Percentiles rank a stretch among this genome's conserved stretches.
phyloP scores from a whole-genome alignment of 139 green algal genomes.

The Chlorella sp. region DNA sequence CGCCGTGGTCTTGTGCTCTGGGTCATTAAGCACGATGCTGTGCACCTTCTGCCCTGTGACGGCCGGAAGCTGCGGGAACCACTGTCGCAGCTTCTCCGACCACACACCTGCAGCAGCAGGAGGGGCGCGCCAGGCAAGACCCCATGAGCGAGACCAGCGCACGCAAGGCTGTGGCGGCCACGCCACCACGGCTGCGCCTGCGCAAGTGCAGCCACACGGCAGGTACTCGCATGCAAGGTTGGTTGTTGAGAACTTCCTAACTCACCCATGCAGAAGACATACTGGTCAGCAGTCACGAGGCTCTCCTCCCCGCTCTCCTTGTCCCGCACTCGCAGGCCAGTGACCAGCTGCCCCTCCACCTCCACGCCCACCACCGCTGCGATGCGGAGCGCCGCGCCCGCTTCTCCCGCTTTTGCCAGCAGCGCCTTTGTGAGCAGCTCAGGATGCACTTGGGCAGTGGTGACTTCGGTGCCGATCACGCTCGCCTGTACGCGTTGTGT shows the following conservation, averaged over 20 bases:
- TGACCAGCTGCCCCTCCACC: conserved; percentile 31
- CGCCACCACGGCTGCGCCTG: background rate
- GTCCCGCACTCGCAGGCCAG: conserved; percentile 13
- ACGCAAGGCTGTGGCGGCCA: background rate
- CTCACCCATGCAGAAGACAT: conserved; percentile 75
- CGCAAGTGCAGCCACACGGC: background rate
- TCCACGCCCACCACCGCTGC: conserved; percentile 51
- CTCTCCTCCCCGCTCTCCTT: background rate
- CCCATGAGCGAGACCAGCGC: background rate
- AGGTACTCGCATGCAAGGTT: too few species aligned
- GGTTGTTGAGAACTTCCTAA: too few species aligned
- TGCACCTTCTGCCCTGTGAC: conserved; percentile 72
- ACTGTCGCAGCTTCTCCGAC: conserved; percentile 42
- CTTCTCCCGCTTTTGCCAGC: conserved; percentile 44
- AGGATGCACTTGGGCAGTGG: conserved; percentile 79
- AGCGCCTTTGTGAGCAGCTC: conserved; percentile 68
- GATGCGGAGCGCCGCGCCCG: conserved; percentile 44
- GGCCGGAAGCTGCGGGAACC: conserved; percentile 45
- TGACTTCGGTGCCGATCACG: conserved; percentile 52
- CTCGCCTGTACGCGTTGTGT: conserved; percentile 3
- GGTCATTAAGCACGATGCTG: conserved; percentile 66
- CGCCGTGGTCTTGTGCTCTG: conserved; percentile 27
- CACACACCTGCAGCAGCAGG: conserved; percentile 53
- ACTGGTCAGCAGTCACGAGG: conserved; percentile 48
- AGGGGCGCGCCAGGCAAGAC: background rate